These are phyloP conservation scores for Tausonia pullulans DNA, from an alignment of 1,284 basidiomycete species.

Conservation along the genomic window DNA sequence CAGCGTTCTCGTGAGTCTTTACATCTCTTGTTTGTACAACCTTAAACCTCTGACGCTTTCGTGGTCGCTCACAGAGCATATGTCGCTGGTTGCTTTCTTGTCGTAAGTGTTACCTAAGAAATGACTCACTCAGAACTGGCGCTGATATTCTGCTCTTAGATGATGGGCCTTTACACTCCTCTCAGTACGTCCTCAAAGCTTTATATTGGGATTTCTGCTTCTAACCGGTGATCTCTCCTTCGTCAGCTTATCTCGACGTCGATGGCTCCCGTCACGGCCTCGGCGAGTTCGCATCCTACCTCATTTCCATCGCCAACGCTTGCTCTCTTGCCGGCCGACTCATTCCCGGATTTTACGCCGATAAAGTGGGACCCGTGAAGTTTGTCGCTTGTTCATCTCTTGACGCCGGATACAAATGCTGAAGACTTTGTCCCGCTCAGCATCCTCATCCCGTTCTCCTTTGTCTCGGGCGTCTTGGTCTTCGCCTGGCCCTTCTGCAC, in stretches of 20 bases:
- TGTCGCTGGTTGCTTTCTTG: conserved; percentile 9
- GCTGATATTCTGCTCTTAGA: neutral
- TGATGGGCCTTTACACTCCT: conserved; percentile 3
- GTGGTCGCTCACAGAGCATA: neutral
- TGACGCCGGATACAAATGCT: neutral
- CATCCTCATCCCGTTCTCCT: conserved; percentile 21
- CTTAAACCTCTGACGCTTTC: neutral
- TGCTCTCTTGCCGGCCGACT: conserved; percentile 26
- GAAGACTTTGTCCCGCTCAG: conserved; percentile 25
- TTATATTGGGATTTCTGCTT: neutral
- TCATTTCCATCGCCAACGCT: conserved; percentile 15
- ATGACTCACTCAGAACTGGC: neutral
- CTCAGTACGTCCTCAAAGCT: neutral
- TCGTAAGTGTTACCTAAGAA: conserved; percentile 14
- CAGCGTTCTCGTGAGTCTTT: conserved; percentile 4
- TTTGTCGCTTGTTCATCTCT: no score
- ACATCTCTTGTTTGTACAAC: neutral
- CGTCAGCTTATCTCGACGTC: conserved; percentile 7
- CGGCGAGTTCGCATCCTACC: conserved; percentile 3
- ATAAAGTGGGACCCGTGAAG: neutral
- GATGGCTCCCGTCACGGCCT: neutral
- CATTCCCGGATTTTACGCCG: conserved; percentile 25
- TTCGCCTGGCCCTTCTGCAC: conserved; percentile 23
- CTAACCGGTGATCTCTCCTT: neutral
- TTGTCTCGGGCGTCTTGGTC: conserved; percentile 22